These are phyloP conservation scores for Metschnikowia lachancei DNA, from an alignment of 805 yeast species.

Conservation along the genomic window DNA sequence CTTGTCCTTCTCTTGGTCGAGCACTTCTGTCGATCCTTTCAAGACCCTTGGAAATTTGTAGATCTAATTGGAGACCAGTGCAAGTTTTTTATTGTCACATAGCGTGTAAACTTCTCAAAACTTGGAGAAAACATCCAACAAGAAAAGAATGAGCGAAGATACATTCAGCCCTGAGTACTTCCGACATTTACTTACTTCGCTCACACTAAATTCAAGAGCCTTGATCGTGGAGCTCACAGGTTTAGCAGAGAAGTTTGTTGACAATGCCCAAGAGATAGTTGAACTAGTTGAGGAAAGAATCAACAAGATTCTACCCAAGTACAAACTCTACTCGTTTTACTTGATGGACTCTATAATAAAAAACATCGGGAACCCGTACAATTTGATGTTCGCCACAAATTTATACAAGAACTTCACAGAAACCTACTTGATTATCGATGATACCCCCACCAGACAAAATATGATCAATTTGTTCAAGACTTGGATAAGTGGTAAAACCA, in stretches of 20 bases:
- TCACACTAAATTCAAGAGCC: conserved; percentile 39
- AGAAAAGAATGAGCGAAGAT: conserved; percentile 19
- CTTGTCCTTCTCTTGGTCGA: not conserved
- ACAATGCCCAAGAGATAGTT: conserved; percentile 33
- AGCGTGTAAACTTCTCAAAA: conserved; percentile 8
- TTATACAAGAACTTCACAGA: conserved; percentile 38
- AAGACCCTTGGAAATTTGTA: conserved; percentile 6
- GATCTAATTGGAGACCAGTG: conserved; percentile 8
- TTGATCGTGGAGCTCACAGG: conserved; percentile 39
- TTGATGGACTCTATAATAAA: conserved; percentile 43
- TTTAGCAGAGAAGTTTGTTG: conserved; percentile 35
- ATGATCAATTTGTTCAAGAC: conserved; percentile 42
- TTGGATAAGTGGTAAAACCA: conserved; percentile 37
- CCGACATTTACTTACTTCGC: conserved; percentile 31
- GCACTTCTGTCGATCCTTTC: not conserved
- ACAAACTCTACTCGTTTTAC: conserved; percentile 34
- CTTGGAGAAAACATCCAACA: not conserved
- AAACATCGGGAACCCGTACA: conserved; percentile 44
- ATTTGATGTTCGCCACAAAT: conserved; percentile 34
- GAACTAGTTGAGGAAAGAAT: conserved; percentile 37
- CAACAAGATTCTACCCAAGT: conserved; percentile 37
- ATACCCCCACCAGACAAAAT: conserved; percentile 38
- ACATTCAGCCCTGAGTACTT: conserved; percentile 29
- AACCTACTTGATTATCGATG: conserved; percentile 39
- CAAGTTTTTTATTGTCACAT: conserved; percentile 7